phyloP scores from a whole-genome alignment of 2,329 filamentous ascomycete species.

The Neonectria sp. region DNA sequence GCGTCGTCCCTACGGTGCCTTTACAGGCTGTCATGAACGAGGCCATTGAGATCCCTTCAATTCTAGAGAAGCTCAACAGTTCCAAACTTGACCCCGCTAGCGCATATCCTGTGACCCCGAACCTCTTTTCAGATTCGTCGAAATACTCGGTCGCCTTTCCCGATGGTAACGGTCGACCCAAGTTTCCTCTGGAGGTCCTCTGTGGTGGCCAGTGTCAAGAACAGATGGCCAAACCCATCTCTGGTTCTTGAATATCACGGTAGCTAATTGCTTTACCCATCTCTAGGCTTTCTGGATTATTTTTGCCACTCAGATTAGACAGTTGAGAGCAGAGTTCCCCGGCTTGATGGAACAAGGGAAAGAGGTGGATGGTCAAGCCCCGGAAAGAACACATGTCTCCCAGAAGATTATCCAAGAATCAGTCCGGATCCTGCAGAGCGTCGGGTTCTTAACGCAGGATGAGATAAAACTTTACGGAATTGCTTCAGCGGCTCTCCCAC shows the following conservation, averaged over 20 bases:
- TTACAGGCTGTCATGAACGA: slow-evolving; percentile 26
- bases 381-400: not conserved
- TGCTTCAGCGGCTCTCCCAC: slow-evolving; percentile 53
- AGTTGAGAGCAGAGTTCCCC: not conserved
- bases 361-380: slow-evolving; percentile 1
- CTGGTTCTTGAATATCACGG: slow-evolving; percentile 54
- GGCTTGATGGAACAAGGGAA: not conserved
- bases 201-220: not conserved
- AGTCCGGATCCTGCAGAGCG: slow-evolving; percentile 51
- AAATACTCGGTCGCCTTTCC: slow-evolving; percentile 3
- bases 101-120: slow-evolving; percentile 7
- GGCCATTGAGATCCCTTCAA: slow-evolving; percentile 9
- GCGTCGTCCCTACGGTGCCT: slow-evolving; percentile 15
- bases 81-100: not conserved
- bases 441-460: slow-evolving; percentile 55
- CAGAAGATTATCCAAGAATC: slow-evolving; percentile 37
- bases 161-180: slow-evolving; percentile 2
- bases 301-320: slow-evolving; percentile 50
- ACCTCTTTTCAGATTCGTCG: not conserved
- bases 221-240: slow-evolving; percentile 30
- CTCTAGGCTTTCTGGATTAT: slow-evolving; percentile 56
- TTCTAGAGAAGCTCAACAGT: slow-evolving; percentile 14
- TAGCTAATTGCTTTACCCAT: slow-evolving; percentile 56
- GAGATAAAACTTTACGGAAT: slow-evolving; percentile 58
- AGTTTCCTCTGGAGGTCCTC: not conserved